A percentile compares a stretch with the other conserved stretches of the same genome.
phyloP scores from a whole-genome alignment of 78 protist genomes.

The Mastigamoeba balamuthi region DNA sequence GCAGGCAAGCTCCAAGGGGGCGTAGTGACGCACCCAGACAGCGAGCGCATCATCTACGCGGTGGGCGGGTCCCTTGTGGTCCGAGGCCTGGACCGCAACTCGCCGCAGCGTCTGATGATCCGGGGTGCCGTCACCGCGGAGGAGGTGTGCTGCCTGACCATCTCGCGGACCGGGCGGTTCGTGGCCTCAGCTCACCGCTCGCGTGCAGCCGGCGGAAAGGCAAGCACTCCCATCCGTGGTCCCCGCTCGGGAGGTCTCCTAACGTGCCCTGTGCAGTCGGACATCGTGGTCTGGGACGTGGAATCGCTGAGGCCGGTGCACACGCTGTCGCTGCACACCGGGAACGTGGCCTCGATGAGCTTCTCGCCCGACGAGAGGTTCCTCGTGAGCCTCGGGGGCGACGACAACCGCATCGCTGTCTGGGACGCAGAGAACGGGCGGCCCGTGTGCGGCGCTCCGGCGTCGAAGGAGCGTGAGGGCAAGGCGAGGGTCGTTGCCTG shows the following conservation, averaged over 20 bases:
- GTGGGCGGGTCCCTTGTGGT: background rate
- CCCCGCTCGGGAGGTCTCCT: too few species aligned
- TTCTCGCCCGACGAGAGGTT: constrained; percentile 34
- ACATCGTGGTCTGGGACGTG: constrained; percentile 56
- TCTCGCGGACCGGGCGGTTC: constrained; percentile 10
- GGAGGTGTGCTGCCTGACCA: constrained; percentile 18
- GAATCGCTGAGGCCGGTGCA: too few species aligned
- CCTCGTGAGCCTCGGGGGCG: constrained; percentile 69
- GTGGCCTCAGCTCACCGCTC: constrained; percentile 55
- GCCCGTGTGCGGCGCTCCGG: constrained; percentile 40
- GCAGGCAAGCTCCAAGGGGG: background rate
- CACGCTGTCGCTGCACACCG: too few species aligned
- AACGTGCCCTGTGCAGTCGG: too few species aligned
- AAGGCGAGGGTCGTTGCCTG: background rate
- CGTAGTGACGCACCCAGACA: background rate
- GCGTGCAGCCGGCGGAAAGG: too few species aligned
- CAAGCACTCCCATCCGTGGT: too few species aligned
- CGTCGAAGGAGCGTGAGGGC: constrained; percentile 6
- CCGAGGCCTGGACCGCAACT: background rate
- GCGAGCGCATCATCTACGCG: background rate
- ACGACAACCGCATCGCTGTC: constrained; percentile 55
- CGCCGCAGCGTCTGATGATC: background rate
- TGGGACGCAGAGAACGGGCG: constrained; percentile 46
- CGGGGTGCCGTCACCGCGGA: constrained; percentile 21
- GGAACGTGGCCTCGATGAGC: constrained; percentile 22